Percentiles rank a stretch among this genome's conserved stretches.
Conservation (phyloP, 129 eudicot genomes). For the Helianthus tuberosus region DNA sequence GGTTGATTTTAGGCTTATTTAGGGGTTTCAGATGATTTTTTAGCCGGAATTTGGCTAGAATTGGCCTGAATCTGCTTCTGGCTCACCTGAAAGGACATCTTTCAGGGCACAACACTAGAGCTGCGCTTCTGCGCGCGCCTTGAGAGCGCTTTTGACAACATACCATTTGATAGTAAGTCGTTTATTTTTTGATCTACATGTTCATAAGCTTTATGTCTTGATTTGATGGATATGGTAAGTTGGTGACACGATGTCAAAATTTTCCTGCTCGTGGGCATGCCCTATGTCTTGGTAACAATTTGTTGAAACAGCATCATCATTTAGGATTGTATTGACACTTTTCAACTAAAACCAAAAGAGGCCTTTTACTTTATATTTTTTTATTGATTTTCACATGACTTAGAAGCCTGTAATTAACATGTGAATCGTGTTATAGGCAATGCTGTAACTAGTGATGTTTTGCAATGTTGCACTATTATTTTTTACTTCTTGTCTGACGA, state of each 20-base stretch:
- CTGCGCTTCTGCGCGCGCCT: too few species aligned
- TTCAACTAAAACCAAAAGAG: background rate
- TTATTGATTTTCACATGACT: background rate
- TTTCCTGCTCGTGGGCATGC: background rate
- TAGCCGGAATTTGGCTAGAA: too few species aligned
- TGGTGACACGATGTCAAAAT: background rate
- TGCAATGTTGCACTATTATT: conserved; percentile 10
- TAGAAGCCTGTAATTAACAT: conserved; percentile 3
- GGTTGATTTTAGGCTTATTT: too few species aligned
- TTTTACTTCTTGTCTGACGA: background rate
- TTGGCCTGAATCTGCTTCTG: too few species aligned
- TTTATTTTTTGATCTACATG: background rate
- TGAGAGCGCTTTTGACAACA: too few species aligned
- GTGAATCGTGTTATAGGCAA: background rate
- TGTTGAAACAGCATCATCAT: background rate
- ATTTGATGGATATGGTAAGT: background rate
- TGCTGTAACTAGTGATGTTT: background rate
- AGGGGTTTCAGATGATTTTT: too few species aligned
- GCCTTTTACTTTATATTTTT: background rate
- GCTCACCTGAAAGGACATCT: too few species aligned
- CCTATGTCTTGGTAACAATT: background rate
- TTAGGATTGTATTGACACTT: background rate
- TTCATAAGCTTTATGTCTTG: background rate
- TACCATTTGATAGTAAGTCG: background rate
- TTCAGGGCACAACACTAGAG: too few species aligned